Evolutionary conservation across 306 rosid genomes (phyloP), one percentile per base, ranked within the genome.

Genomic region (Vigna reflexopilosa): DNA sequence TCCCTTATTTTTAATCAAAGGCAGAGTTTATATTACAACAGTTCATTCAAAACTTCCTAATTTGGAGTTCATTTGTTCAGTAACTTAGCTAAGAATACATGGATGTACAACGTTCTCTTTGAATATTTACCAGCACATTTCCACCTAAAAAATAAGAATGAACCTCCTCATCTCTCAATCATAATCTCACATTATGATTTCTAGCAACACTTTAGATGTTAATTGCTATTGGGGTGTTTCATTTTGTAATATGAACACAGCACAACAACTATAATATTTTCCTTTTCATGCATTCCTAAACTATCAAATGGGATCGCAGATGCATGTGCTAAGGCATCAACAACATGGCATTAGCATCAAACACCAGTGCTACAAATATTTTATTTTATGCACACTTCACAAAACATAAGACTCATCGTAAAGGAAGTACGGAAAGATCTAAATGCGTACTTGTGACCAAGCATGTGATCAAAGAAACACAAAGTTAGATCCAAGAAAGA

Each of bases 261-360:
- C 10, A 58, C 34, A 32, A 45, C 63, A 36, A 52, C 54, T 70
- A 66, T 59, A 38, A 13, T 22, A 36, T 51, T 50, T 26, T 47
- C 11, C 28, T 14, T 9, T 26, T 6, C 26, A 8, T 76, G 16
- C 15, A 38, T 34, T 20, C 51, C 28, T 51, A 20, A 51, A 34
- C n/a, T 26, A 51, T 54, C 48, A 51, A 66, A 52, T 15, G 34
- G 28, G 56, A 47, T 70, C 26, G 32, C 38, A 59, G 59, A 8
- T 47, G 30, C 61, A 81, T 74, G 62, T 74, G 76, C 48, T n/a
- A 59, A 79, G 77, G 75, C 65, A 75, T 55, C 58, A 20, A 24
- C 45, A 68, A 45, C 65, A 50, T 67, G 75, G 22, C 52, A 40
- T 24, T 22, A 36, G 72, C 68, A 59, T 36, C 56, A 1, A 17